Evolutionary conservation across 345 rosid genomes (phyloP), one percentile per base, ranked within the genome.

Genomic region (Eucalyptus brandiana): DNA sequence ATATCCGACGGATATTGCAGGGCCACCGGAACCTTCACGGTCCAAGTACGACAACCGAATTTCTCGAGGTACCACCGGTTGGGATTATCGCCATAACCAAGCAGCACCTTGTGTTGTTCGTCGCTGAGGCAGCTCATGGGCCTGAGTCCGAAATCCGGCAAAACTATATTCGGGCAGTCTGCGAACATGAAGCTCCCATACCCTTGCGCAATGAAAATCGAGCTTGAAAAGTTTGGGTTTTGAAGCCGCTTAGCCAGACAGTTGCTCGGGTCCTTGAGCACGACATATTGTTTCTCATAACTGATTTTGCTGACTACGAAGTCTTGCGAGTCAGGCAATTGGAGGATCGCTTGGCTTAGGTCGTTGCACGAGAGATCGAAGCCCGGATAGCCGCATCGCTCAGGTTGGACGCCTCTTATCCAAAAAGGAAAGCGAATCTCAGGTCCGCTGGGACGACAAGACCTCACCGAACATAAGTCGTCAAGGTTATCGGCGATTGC

Each of bases 331-430:
- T 10, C 7, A 8, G 89, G 89, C 44, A 87, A 37, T 18, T 37
- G 60, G 87, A 87, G 83, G 40, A 87, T 32, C 9, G 89, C 85
- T 19, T 58, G 67, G 14, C 42, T 83, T 42, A 7, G 19, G 87
- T 58, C 49, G 88, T 88, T 62, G 86, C 91, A 87, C 21, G 44
- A 81, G 40, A 87, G 89, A 42, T 87, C 86, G 17, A 90, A 90
- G 30, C 91, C 89, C 30, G 87, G 49, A 47, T 83, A 90, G 26
- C 89, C 89, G 62, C 88, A 87, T 4, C 23, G 49, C 6, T 83
- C 51, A 9, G 32, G 44, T 23, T 81, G 87, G 86, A n/a, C 26
- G 16, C 12, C 7, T 40, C 60, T 87, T 5, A 90, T 87, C 18
- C 45, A 45, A 58, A 87, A 83, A 26, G 91, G 88, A 80, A 81